Base-by-base conservation (phyloP, 1,139 yeast species). In the Candida dubliniensis region DNA sequence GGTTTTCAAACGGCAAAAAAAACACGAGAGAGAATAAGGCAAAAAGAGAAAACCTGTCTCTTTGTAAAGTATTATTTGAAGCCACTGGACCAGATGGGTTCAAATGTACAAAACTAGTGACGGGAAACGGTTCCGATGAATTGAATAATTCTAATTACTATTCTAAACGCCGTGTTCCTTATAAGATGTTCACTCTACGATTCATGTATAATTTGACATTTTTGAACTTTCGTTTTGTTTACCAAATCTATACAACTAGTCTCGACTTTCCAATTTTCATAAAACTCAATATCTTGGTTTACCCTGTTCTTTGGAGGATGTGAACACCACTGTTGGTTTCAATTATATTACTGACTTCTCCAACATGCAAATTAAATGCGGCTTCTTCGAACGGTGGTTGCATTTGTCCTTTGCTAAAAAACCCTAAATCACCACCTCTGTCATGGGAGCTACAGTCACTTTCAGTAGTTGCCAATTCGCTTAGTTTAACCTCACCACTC, bases 261-360 rank as follows among this genome's bases (percentile, higher is more conserved):
- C 38, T 25, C 23, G 8, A 34, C 25, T 30, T 11, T 31, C 3
- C 26, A 13, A 10, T 14, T 18, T 4, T 27, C 10, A 27, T 10
- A 3, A 27, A 27, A 10, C 30, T 18, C 23, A 18, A 18, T 29
- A 33, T 31, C n/a, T 25, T 18, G 7, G 7, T 13, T 54, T 60
- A 87, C 9, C 84, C 96, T 2, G 93, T 86, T 62, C 99, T 77
- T 64, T 87, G 86, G 57, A 93, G 82, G 51, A 93, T 65, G 61
- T 93, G 99, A 43, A 89, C 83, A 14, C 99, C 99, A 56, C 96
- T 85, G 55, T 87, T 96, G 11, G 93, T 82, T 65, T 90, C 97
- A 11, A 93, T 84, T 18, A 90, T 79, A 42, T 81, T 87, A 58
- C 96, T 85, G 43, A 87, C 66, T 60, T 90, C 95, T 13, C 96